phyloP scores from a whole-genome alignment of 2,329 filamentous ascomycete genomes.

The Orbilia brochopaga region DNA sequence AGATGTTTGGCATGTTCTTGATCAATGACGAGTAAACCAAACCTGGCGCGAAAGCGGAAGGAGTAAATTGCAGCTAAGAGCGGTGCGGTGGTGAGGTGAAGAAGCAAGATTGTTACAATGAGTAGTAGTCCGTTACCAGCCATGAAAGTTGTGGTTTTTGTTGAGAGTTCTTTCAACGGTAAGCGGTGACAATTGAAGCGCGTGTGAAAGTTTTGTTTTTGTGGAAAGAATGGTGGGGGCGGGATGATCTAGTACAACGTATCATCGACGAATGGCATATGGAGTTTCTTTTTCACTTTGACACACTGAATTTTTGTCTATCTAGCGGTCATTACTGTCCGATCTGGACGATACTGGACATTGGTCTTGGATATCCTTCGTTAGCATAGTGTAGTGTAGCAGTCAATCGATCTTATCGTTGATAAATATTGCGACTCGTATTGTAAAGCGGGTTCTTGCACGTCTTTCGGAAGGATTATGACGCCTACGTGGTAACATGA shows the following conservation, averaged over 20 bases:
- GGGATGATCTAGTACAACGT: neutral
- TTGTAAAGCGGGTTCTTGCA: too few relatives aligned
- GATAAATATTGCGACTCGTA: too few relatives aligned
- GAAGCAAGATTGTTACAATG: neutral
- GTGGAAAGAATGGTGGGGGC: neutral
- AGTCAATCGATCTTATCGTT: too few relatives aligned
- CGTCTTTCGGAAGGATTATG: too few relatives aligned
- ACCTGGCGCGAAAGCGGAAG: neutral
- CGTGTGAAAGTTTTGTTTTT: too few relatives aligned
- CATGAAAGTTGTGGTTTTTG: neutral
- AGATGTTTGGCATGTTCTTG: conserved; percentile 46
- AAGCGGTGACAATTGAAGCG: too few relatives aligned
- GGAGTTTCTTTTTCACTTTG: conserved; percentile 7
- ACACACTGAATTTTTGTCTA: neutral
- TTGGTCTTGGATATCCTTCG: neutral
- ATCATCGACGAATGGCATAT: conserved; percentile 17
- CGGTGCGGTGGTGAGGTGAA: neutral
- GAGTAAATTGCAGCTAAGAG: neutral
- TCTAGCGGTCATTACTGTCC: conserved; percentile 1
- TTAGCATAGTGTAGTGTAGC: neutral
- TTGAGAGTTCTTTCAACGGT: too few relatives aligned
- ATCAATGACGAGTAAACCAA: conserved; percentile 16
- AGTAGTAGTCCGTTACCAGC: too few relatives aligned
- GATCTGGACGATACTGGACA: neutral
- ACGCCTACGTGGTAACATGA: too few relatives aligned